Conservation (phyloP, 805 yeast genomes). For the Metschnikowia vanudenii region DNA sequence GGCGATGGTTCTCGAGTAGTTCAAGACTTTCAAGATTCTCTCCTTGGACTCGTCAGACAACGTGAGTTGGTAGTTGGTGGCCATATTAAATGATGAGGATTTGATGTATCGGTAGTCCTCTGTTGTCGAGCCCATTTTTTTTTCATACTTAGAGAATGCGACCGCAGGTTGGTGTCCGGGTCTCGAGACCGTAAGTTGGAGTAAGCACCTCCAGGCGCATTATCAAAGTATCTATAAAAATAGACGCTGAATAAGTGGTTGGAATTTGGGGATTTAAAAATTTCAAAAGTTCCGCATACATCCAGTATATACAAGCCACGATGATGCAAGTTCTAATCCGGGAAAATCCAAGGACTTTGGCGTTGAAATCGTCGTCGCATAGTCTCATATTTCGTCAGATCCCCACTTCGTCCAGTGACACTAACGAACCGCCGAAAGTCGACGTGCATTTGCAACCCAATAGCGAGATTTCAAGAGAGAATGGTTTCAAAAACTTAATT, state of each 20-base stretch:
- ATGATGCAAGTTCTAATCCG: constrained; percentile 16
- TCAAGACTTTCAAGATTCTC: constrained; percentile 80
- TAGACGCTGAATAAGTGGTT: no score
- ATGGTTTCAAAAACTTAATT: constrained; percentile 38
- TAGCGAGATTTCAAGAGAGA: constrained; percentile 33
- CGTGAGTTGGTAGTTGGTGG: constrained; percentile 29
- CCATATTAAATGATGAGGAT: constrained; percentile 7
- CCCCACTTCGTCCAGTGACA: constrained; percentile 4
- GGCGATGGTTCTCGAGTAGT: constrained; percentile 78
- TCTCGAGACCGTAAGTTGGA: background rate
- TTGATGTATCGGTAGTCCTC: background rate
- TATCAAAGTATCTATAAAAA: no score
- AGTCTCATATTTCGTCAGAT: constrained; percentile 17
- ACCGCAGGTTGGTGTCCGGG: constrained; percentile 11
- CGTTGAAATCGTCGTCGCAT: constrained; percentile 18
- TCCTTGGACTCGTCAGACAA: constrained; percentile 61
- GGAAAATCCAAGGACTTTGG: constrained; percentile 19
- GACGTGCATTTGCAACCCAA: constrained; percentile 47
- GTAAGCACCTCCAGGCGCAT: background rate
- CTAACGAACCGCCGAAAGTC: constrained; percentile 30
- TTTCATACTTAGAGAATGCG: background rate
- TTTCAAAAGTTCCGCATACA: no score
- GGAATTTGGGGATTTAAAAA: no score
- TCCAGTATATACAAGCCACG: background rate
- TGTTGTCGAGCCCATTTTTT: constrained; percentile 1